Conservation (phyloP, 192 early-diverging fungal genomes). For the Coemansia sp. region DNA sequence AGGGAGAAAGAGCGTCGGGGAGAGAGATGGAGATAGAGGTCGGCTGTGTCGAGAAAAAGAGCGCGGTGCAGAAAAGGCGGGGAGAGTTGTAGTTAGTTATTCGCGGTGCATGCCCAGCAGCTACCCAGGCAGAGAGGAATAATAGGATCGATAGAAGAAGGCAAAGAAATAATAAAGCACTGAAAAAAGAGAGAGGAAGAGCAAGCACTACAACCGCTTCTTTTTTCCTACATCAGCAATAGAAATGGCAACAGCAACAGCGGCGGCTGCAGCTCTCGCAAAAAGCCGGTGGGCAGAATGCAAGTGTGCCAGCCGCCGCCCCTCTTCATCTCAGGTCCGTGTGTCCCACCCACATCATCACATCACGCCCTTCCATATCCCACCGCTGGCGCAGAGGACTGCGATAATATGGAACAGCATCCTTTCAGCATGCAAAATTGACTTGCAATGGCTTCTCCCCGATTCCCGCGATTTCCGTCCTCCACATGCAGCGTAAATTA, state of each 20-base stretch:
- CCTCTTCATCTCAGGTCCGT: neutral
- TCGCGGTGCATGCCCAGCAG: too few species aligned
- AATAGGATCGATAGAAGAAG: too few species aligned
- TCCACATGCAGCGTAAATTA: neutral
- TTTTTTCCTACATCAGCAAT: neutral
- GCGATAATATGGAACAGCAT: neutral
- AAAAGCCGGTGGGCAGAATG: neutral
- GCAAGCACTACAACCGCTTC: neutral
- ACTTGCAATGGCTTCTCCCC: neutral
- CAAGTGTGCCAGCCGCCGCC: neutral
- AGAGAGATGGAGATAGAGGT: too few species aligned
- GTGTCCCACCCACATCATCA: too few species aligned
- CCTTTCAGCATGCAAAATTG: neutral
- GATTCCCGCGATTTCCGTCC: neutral
- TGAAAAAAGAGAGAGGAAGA: slow-evolving; percentile 8
- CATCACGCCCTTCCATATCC: too few species aligned
- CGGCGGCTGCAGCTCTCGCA: neutral
- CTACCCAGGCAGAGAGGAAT: too few species aligned
- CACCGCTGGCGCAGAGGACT: too few species aligned
- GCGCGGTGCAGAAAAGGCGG: too few species aligned
- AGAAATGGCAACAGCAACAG: neutral
- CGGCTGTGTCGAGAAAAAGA: too few species aligned
- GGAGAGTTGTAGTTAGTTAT: too few species aligned
- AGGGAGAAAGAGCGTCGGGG: too few species aligned
- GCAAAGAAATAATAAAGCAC: slow-evolving; percentile 1